Percentiles rank a stretch among this genome's conserved stretches.
phyloP scores from a whole-genome alignment of 2,329 filamentous ascomycete genomes.

The Alternaria infectoria region DNA sequence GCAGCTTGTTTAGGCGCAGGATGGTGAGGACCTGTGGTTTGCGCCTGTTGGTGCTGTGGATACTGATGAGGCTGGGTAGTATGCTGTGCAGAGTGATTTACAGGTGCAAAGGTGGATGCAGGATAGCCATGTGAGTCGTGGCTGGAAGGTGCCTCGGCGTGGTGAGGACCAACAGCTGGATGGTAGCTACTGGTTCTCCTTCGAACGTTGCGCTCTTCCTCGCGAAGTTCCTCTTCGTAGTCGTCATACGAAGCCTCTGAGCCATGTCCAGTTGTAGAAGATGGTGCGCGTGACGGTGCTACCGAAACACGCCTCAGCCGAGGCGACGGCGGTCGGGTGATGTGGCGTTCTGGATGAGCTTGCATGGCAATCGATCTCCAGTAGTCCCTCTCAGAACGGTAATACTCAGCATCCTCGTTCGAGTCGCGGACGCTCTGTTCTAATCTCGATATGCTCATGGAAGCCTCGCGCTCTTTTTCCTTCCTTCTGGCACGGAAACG shows the following conservation, averaged over 20 bases:
- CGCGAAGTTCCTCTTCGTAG: conserved; percentile 39
- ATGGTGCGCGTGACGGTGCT: conserved; percentile 35
- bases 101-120: conserved; percentile 23
- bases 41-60: conserved; percentile 19
- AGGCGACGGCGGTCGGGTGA: conserved; percentile 53
- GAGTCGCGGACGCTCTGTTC: conserved; percentile 73
- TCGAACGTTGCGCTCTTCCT: conserved; percentile 46
- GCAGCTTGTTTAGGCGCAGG: conserved; percentile 11
- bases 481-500: conserved; percentile 82
- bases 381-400: conserved; percentile 74
- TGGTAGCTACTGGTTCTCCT: conserved; percentile 47
- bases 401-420: conserved; percentile 73
- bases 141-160: conserved; percentile 26
- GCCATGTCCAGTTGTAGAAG: conserved; percentile 36
- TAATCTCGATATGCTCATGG: conserved; percentile 70
- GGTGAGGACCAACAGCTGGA: conserved; percentile 32
- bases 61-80: conserved; percentile 10
- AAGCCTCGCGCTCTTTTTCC: conserved; percentile 78
- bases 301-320: conserved; percentile 43
- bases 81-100: conserved; percentile 20
- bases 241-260: conserved; percentile 42
- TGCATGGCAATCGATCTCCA: conserved; percentile 64
- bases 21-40: conserved; percentile 10
- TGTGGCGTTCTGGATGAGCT: conserved; percentile 58
- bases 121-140: conserved; percentile 28